Percentiles rank a stretch among this genome's conserved stretches.
Conservation (phyloP, 345 rosid species). For the Mercurialis annua region DNA sequence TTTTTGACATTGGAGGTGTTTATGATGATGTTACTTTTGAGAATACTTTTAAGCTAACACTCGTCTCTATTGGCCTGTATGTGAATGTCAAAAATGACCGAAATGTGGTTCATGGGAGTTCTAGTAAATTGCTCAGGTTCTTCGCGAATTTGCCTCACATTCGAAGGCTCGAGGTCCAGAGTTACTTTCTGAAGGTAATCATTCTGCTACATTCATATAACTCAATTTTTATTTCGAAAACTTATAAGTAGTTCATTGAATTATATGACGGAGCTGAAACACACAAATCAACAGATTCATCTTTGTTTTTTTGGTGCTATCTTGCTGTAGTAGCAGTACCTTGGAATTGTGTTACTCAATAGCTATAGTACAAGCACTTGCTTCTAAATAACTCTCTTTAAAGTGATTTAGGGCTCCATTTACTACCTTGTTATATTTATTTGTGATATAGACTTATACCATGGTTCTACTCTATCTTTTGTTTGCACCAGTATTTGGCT, state of each 20-base stretch:
- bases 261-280: not conserved
- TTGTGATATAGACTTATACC: slow-evolving; percentile 8
- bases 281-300: not conserved
- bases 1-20: slow-evolving; percentile 58
- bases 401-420: not conserved
- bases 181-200: slow-evolving; percentile 61
- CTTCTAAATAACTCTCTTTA: not conserved
- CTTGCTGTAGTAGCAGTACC: not conserved
- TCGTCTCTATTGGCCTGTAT: slow-evolving; percentile 57
- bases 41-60: slow-evolving; percentile 40
- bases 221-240: not conserved
- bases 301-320: not conserved
- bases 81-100: slow-evolving; percentile 36
- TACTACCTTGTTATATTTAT: slow-evolving; percentile 8
- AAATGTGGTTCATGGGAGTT: slow-evolving; percentile 21
- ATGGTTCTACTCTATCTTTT: slow-evolving; percentile 13
- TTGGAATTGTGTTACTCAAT: not conserved
- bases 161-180: slow-evolving; percentile 66
- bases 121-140: slow-evolving; percentile 57
- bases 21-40: slow-evolving; percentile 49
- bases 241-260: not conserved
- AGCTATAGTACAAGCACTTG: not conserved
- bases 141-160: slow-evolving; percentile 60
- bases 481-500: slow-evolving; percentile 51
- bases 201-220: not conserved